phyloP scores from a whole-genome alignment of 2,329 filamentous ascomycete species.

The Penicillium fuscoglaucum region DNA sequence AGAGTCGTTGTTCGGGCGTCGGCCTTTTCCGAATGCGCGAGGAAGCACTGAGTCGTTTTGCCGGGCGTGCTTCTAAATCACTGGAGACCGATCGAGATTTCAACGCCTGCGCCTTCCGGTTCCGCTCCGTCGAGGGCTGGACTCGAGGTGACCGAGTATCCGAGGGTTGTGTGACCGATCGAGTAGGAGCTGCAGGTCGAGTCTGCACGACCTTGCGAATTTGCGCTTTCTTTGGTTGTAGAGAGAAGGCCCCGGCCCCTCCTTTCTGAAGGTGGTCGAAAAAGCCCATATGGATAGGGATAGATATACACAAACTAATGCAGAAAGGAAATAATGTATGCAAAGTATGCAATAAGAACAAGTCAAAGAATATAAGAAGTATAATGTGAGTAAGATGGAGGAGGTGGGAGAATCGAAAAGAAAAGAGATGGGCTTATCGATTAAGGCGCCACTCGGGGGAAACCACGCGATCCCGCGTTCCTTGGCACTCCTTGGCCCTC shows the following conservation, averaged over 20 bases:
- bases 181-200: constrained; percentile 33
- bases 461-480: constrained; percentile 15
- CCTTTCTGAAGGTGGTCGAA: constrained; percentile 49
- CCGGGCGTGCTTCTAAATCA: constrained; percentile 29
- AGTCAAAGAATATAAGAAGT: neutral
- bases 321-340: constrained; percentile 14
- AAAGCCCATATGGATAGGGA: constrained; percentile 40
- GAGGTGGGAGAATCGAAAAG: constrained; percentile 5
- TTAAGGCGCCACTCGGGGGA: constrained; percentile 26
- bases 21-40: constrained; percentile 39
- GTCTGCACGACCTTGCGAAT: constrained; percentile 46
- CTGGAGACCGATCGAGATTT: constrained; percentile 34
- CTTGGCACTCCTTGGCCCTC: constrained; percentile 3
- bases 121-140: constrained; percentile 23
- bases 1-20: constrained; percentile 41
- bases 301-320: constrained; percentile 20
- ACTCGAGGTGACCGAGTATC: constrained; percentile 22
- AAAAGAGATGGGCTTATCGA: constrained; percentile 14
- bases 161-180: constrained; percentile 30
- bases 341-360: constrained; percentile 1
- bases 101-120: constrained; percentile 25
- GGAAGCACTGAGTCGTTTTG: constrained; percentile 36
- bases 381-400: neutral
- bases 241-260: constrained; percentile 42
- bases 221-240: constrained; percentile 44